phyloP scores from a whole-genome alignment of 2,329 filamentous ascomycete genomes.

The Chalaropsis thielavioides region DNA sequence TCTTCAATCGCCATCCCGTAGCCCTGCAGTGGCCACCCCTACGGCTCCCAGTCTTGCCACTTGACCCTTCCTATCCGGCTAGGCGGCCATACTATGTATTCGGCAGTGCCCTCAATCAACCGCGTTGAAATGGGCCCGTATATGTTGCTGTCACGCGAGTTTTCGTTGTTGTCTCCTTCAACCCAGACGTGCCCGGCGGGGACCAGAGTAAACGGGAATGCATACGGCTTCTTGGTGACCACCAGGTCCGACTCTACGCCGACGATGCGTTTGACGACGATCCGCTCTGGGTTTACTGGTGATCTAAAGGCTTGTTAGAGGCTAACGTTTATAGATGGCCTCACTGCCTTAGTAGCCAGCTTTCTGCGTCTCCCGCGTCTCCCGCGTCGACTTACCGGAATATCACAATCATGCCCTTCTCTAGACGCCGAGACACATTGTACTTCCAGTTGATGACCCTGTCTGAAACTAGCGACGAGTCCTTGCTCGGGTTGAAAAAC shows the following conservation, averaged over 20 bases:
- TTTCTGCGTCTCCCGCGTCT: no score
- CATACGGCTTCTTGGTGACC: slow-evolving; percentile 12
- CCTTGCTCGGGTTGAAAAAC: slow-evolving; percentile 52
- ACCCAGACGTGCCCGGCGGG: slow-evolving; percentile 86
- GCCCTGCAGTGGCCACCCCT: no score
- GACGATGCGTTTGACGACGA: slow-evolving; percentile 70
- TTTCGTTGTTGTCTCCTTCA: slow-evolving; percentile 55
- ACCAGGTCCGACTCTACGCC: slow-evolving; percentile 57
- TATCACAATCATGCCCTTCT: slow-evolving; percentile 61
- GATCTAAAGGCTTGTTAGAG: slow-evolving; percentile 35
- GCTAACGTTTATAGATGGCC: no score
- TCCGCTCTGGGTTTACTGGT: slow-evolving; percentile 52
- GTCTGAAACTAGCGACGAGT: slow-evolving; percentile 40
- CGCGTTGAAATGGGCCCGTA: slow-evolving; percentile 72
- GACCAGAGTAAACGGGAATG: slow-evolving; percentile 37
- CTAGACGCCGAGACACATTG: slow-evolving; percentile 41
- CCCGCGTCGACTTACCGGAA: slow-evolving; percentile 38
- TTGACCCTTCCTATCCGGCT: slow-evolving; percentile 40
- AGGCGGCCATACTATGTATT: slow-evolving; percentile 57
- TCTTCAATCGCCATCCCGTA: no score
- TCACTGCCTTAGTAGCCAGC: no score
- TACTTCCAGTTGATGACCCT: slow-evolving; percentile 46
- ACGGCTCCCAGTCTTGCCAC: slow-evolving; percentile 2
- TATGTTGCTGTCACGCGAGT: slow-evolving; percentile 61
- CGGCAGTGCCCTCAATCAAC: slow-evolving; percentile 60